Conservation (phyloP, 257 asterid genomes). For the Rehmannia glutinosa region DNA sequence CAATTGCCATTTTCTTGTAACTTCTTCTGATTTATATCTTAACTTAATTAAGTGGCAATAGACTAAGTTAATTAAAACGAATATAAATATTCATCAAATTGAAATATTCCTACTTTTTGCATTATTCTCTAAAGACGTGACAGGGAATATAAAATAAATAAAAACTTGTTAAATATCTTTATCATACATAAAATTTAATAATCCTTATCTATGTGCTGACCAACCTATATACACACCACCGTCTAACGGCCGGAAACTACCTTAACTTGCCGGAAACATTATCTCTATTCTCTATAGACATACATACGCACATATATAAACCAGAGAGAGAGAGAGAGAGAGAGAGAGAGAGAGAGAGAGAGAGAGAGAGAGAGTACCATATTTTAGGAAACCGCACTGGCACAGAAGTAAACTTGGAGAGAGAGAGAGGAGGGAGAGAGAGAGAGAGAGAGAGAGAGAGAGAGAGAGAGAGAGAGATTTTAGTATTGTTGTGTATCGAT, state of each 20-base stretch:
- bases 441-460: slow-evolving; percentile 9
- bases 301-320: not conserved
- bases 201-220: too few relatives aligned
- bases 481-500: not conserved
- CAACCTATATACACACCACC: not conserved
- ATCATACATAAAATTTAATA: too few relatives aligned
- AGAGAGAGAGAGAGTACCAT: slow-evolving; percentile 28
- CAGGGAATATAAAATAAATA: too few relatives aligned
- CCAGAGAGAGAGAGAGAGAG: not conserved
- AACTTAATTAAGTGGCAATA: too few relatives aligned
- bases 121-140: too few relatives aligned
- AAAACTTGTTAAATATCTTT: too few relatives aligned
- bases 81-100: too few relatives aligned
- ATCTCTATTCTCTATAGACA: too few relatives aligned
- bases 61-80: too few relatives aligned
- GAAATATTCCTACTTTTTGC: too few relatives aligned
- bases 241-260: slow-evolving; percentile 14
- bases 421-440: slow-evolving; percentile 16
- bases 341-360: slow-evolving; percentile 5
- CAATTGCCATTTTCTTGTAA: too few relatives aligned
- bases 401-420: not conserved
- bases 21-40: too few relatives aligned
- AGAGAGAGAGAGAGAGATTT: not conserved
- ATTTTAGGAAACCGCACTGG: not conserved
- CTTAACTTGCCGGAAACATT: slow-evolving; percentile 20